Conservation (phyloP, 1,284 basidiomycete genomes). For the Veloporphyrellus conicus region DNA sequence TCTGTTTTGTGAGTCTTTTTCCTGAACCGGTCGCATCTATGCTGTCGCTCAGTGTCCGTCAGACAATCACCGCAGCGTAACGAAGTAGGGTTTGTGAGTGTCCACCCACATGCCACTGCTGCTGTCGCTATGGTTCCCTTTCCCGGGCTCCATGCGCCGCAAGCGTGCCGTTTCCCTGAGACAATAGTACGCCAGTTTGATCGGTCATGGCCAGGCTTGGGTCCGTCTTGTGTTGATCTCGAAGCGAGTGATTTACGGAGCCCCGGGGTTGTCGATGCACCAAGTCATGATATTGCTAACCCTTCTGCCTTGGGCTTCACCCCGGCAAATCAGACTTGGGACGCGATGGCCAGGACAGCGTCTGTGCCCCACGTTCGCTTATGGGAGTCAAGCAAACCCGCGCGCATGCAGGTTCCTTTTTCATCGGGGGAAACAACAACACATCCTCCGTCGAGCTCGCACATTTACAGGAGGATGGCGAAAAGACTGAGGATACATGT, state of each 20-base stretch:
- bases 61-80: conserved; percentile 3
- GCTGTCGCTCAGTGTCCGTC: conserved; percentile 1
- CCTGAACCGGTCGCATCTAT: too few relatives aligned
- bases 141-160: neutral
- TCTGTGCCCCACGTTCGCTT: neutral
- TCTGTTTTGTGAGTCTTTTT: conserved; percentile 7
- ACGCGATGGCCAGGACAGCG: neutral
- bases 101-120: neutral
- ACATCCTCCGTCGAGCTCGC: neutral
- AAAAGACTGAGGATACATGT: conserved; percentile 11
- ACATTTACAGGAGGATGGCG: neutral
- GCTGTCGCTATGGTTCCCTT: neutral
- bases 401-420: neutral
- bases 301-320: neutral
- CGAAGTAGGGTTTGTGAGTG: too few relatives aligned
- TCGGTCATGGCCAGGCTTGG: neutral
- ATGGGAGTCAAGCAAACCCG: conserved; percentile 1
- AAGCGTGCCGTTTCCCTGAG: neutral
- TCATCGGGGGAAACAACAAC: neutral
- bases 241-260: neutral
- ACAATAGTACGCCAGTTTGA: neutral
- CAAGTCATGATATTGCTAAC: neutral
- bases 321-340: conserved; percentile 11
- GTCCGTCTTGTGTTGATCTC: neutral
- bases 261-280: neutral